Evolutionary conservation across 2,329 filamentous ascomycete genomes (phyloP).

Genomic region (Microsporum audouinii): DNA sequence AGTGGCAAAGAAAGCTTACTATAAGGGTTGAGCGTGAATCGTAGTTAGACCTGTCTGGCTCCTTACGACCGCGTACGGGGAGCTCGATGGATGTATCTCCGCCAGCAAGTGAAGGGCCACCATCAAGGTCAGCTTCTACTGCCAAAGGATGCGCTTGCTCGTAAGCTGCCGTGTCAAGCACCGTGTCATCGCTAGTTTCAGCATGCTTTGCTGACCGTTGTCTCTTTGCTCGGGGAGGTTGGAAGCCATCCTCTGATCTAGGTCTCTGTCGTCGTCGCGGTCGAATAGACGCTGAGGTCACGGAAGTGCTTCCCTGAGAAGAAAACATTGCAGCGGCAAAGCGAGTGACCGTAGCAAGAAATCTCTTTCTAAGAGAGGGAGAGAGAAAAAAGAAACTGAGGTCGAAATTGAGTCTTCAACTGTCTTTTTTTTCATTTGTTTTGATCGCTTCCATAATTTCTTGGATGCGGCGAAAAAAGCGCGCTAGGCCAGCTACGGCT

Average conservation of each 20-base stretch:
- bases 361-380: neutral
- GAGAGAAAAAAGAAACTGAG: neutral
- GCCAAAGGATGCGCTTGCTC: conserved; percentile 15
- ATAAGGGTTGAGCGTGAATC: neutral
- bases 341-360: neutral
- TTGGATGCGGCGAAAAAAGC: neutral
- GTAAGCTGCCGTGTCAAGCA: conserved; percentile 14
- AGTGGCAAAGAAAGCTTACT: neutral
- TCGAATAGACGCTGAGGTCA: conserved; percentile 10
- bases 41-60: neutral
- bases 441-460: neutral
- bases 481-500: neutral
- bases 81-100: conserved; percentile 8
- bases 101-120: neutral
- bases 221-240: conserved; percentile 36
- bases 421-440: neutral
- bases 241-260: conserved; percentile 31
- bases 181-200: conserved; percentile 6
- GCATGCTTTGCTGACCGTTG: conserved; percentile 30
- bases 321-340: neutral
- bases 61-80: conserved; percentile 4
- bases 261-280: conserved; percentile 31
- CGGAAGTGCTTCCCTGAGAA: neutral
- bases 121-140: neutral
- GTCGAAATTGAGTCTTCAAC: neutral